Base-by-base conservation (phyloP, 768 basidiomycete genomes). In the Thelephora aurantiotincta region DNA sequence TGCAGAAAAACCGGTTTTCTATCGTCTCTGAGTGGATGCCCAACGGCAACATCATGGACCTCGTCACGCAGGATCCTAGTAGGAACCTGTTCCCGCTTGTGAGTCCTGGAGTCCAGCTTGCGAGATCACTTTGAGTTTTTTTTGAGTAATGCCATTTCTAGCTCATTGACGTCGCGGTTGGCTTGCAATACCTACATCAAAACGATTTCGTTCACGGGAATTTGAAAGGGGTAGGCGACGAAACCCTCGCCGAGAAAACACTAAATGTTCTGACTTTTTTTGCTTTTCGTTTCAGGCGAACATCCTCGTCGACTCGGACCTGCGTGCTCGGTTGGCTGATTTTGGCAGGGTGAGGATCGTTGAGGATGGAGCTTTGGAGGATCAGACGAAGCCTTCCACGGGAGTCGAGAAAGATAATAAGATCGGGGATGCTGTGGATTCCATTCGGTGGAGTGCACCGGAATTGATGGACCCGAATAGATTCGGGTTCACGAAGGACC, bases 21-120 rank as follows among this genome's bases (percentile, higher is more conserved):
- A 47, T 50, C 35, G 44, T 52, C 6, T 52, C 36, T 13, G 30
- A 13, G 23, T 52, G 51, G 51, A 52, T 52, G 51, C 41, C 43
- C 6, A 20, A 52, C 44, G 51, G 51, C 1, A 46, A 44, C 6
- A 35, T 52, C 41, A n/a, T 44, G 5, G 19, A 22, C 5, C 48
- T 34, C 50, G 12, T 51, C 23, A 18, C 26, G 9, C 26, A 30
- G 4, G 9, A 30, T 30, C 26, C 26, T 9, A 30, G 9, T 30
- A 4, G 9, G 26, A 30, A 30, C 26, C 26, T 30, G 9, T 30
- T 30, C 26, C 26, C 26, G 4, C 26, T 30, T 9, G 26, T 30
- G 26, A 9, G 26, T 30, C 26, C n/a, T n/a, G n/a, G 26, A 30
- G 26, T 30, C 26, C 9, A 30, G 26, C 26, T 30, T 9, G 26